These are phyloP conservation scores for Cercospora sp. DNA, from an alignment of 2,329 filamentous ascomycete species.

Conservation along the genomic window DNA sequence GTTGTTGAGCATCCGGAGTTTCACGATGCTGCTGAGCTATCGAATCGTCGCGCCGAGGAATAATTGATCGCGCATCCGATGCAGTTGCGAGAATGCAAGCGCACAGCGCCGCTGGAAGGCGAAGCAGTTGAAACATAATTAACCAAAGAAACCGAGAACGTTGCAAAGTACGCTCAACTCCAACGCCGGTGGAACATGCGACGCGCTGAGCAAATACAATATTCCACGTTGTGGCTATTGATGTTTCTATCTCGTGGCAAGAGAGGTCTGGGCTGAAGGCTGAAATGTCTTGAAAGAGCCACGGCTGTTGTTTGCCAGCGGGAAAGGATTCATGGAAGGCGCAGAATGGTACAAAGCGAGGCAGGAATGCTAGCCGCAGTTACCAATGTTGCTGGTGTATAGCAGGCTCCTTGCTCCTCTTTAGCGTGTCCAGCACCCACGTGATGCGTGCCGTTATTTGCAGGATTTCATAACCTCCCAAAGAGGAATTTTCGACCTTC, in stretches of 20 bases:
- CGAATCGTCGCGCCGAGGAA: not conserved
- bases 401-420: not conserved
- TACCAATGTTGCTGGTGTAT: not conserved
- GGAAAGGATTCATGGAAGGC: not conserved
- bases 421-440: not conserved
- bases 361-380: not conserved
- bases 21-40: not conserved
- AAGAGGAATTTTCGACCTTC: not conserved
- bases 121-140: not conserved
- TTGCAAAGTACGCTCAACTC: not conserved
- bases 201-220: not conserved
- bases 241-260: not conserved
- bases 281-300: conserved; percentile 10
- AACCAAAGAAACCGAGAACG: not conserved
- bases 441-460: not conserved
- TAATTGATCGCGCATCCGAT: conserved; percentile 10
- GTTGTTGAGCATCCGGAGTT: not conserved
- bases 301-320: not conserved
- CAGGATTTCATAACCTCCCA: not conserved
- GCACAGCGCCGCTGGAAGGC: conserved; percentile 3
- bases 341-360: not conserved
- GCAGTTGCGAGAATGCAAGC: not conserved
- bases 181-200: not conserved
- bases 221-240: not conserved
- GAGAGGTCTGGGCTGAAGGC: not conserved